These are phyloP conservation scores for maize (Zea mays) DNA, from an alignment of 176 grass and related monocot genomes.

Conservation along the genomic window Zm-B73-REFERENCE-NAM-5.0 NC_050096.1:184484501-184485000, in stretches of 20 bases:
- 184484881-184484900: slow-evolving; percentile 55
- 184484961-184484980: slow-evolving; percentile 44
- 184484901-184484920: slow-evolving; percentile 43
- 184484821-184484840: slow-evolving; percentile 71
- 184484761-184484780: slow-evolving; percentile 78
- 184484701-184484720: slow-evolving; percentile 62
- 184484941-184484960: neutral
- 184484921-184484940: slow-evolving; percentile 20
- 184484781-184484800: slow-evolving; percentile 84
- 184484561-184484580: slow-evolving; percentile 52
- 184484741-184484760: slow-evolving; percentile 60
- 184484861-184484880: slow-evolving; percentile 76
- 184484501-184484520: slow-evolving; percentile 51
- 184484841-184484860: slow-evolving; percentile 77
- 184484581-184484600: slow-evolving; percentile 55
- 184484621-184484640: slow-evolving; percentile 48
- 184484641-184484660: slow-evolving; percentile 62
- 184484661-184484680: slow-evolving; percentile 60
- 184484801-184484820: neutral
- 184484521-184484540: slow-evolving; percentile 54
- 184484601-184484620: slow-evolving; percentile 66
- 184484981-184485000: slow-evolving; percentile 66
- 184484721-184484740: slow-evolving; percentile 83
- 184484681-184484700: slow-evolving; percentile 54
- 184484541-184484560: slow-evolving; percentile 7